phyloP scores from a whole-genome alignment of 352 stramenopile genomes.

The Globisporangium cederbergense region DNA sequence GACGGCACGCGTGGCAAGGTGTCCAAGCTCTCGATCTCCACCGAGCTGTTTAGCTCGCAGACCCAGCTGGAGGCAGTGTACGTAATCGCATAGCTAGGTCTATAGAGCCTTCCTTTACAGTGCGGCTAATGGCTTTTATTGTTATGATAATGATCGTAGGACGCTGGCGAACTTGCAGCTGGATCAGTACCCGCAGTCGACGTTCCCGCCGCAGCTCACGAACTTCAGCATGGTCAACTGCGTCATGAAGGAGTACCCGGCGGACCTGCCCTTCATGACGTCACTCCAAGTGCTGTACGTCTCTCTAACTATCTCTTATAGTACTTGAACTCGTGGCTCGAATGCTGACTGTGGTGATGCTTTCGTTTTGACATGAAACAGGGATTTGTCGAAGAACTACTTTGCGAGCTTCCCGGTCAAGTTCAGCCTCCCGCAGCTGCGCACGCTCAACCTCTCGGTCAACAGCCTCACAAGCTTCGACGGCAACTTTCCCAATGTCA shows the following conservation, averaged over 20 bases:
- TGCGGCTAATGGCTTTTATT: not conserved
- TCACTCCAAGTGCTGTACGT: constrained; percentile 52
- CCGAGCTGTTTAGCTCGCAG: constrained; percentile 30
- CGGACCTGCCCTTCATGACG: constrained; percentile 47
- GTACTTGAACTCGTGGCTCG: no score
- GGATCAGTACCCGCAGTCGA: constrained; percentile 35
- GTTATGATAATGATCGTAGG: constrained; percentile 18
- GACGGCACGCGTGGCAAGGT: constrained; percentile 42
- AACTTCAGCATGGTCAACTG: constrained; percentile 66
- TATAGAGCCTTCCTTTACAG: no score
- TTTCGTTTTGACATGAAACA: constrained; percentile 11
- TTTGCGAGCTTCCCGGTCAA: constrained; percentile 47
- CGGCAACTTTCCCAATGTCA: constrained; percentile 43
- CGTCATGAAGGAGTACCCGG: constrained; percentile 43
- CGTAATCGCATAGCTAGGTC: not conserved
- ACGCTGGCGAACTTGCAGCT: constrained; percentile 55
- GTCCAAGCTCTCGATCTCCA: constrained; percentile 31
- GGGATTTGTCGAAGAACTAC: constrained; percentile 54
- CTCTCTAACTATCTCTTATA: no score
- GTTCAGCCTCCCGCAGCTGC: constrained; percentile 37
- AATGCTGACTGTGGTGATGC: not conserved
- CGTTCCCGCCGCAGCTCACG: constrained; percentile 42
- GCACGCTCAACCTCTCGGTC: constrained; percentile 48
- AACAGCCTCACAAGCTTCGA: constrained; percentile 51
- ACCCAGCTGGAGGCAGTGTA: constrained; percentile 41